Conservation (phyloP, 1,139 yeast species). For the Pneumocystis carinii region DNA sequence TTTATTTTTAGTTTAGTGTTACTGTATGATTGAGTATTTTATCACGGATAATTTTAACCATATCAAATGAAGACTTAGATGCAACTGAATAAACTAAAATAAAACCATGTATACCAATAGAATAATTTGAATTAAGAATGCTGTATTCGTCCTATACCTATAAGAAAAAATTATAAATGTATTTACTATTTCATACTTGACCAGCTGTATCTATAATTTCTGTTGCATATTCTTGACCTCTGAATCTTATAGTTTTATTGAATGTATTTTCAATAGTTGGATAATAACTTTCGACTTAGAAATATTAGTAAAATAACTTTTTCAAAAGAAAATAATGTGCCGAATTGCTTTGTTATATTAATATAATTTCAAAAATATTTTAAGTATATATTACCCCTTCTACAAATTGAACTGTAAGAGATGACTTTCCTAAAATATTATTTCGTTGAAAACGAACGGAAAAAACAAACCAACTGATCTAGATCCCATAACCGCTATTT, state of each 20-base stretch:
- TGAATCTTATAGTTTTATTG: constrained; percentile 52
- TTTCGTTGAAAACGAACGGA: neutral
- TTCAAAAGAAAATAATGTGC: neutral
- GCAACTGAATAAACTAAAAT: constrained; percentile 71
- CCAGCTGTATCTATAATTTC: constrained; percentile 91
- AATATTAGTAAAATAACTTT: neutral
- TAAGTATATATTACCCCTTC: constrained; percentile 30
- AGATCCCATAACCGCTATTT: constrained; percentile 78
- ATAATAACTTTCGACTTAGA: constrained; percentile 66
- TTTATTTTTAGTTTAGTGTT: neutral
- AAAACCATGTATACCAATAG: constrained; percentile 77
- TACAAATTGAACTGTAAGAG: constrained; percentile 72
- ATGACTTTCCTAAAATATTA: constrained; percentile 41
- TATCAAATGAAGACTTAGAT: constrained; percentile 63
- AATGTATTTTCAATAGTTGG: constrained; percentile 90
- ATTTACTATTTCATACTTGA: constrained; percentile 24
- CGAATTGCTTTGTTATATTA: neutral
- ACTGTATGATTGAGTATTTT: constrained; percentile 57
- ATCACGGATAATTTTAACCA: constrained; percentile 64
- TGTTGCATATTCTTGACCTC: constrained; percentile 64
- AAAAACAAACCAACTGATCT: constrained; percentile 53
- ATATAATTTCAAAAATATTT: neutral
- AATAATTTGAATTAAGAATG: constrained; percentile 65
- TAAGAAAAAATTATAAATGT: neutral
- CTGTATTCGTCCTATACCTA: constrained; percentile 54